Percentiles rank a stretch among this genome's conserved stretches.
Conservation (phyloP, 2,329 filamentous ascomycete genomes). For the Colletotrichum acutatum region DNA sequence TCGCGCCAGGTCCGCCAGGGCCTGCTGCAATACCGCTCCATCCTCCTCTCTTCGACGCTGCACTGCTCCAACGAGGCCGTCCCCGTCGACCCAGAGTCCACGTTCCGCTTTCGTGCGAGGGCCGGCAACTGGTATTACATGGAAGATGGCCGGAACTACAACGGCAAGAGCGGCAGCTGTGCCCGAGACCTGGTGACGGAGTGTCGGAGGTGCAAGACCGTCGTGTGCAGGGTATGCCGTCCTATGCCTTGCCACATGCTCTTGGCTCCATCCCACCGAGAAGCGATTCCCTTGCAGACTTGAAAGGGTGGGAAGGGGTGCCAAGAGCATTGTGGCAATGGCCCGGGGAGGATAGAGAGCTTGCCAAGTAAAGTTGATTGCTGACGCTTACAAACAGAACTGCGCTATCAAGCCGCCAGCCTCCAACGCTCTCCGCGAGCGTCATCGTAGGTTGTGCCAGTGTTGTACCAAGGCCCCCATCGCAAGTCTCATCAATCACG, state of each 20-base stretch:
- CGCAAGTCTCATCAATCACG: slow-evolving; percentile 59
- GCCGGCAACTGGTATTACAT: slow-evolving; percentile 70
- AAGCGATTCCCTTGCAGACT: not conserved
- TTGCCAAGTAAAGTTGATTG: slow-evolving; percentile 11
- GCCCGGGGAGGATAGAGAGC: slow-evolving; percentile 14
- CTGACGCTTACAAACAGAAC: slow-evolving; percentile 67
- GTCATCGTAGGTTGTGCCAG: slow-evolving; percentile 84
- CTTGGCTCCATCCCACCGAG: slow-evolving; percentile 1
- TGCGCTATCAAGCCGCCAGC: slow-evolving; percentile 88
- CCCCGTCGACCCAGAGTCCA: slow-evolving; percentile 64
- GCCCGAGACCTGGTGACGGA: slow-evolving; percentile 88
- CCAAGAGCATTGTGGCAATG: slow-evolving; percentile 12
- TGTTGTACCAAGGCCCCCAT: slow-evolving; percentile 80
- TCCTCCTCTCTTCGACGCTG: slow-evolving; percentile 79
- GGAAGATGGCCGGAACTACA: slow-evolving; percentile 63
- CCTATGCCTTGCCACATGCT: slow-evolving; percentile 24
- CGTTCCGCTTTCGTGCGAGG: slow-evolving; percentile 67
- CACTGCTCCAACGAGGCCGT: slow-evolving; percentile 80
- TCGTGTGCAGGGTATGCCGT: slow-evolving; percentile 80
- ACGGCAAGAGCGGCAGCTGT: slow-evolving; percentile 80
- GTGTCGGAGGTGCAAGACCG: slow-evolving; percentile 80
- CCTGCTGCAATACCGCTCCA: slow-evolving; percentile 80
- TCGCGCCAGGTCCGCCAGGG: slow-evolving; percentile 83
- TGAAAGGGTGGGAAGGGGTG: slow-evolving; percentile 15
- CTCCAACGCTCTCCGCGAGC: slow-evolving; percentile 72